These are phyloP conservation scores for Colletotrichum siamense DNA, from an alignment of 2,329 filamentous ascomycete species.

Conservation along the genomic window DNA sequence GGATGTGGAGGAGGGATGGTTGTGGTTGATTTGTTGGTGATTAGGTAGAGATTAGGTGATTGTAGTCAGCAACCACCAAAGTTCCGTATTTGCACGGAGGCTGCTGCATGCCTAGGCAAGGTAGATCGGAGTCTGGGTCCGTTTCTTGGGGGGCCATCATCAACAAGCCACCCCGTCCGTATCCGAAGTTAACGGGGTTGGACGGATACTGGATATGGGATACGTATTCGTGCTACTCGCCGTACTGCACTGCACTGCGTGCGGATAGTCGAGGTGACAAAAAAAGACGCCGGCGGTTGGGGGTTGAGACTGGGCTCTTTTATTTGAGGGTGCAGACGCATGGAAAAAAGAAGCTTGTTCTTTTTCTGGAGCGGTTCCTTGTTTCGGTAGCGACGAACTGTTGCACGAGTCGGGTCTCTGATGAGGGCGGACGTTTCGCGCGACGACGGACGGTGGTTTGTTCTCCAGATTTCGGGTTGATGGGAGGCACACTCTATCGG, in stretches of 20 bases:
- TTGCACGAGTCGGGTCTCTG: neutral
- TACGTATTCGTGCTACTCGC: neutral
- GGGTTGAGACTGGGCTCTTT: neutral
- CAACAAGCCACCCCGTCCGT: neutral
- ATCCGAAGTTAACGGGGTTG: neutral
- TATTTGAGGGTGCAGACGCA: neutral
- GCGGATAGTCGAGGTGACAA: neutral
- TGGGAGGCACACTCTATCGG: neutral
- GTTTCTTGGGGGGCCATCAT: neutral
- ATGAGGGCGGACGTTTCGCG: neutral
- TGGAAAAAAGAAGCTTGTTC: neutral
- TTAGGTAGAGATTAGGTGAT: neutral
- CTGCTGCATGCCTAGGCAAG: neutral
- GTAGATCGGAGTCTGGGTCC: neutral
- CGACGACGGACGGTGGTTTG: neutral
- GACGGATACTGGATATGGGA: neutral
- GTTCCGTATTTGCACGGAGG: neutral
- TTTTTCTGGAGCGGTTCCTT: neutral
- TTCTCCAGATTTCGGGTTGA: neutral
- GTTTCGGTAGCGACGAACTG: neutral
- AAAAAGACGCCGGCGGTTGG: neutral
- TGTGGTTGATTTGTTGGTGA: neutral
- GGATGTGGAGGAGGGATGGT: neutral
- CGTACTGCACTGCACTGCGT: neutral
- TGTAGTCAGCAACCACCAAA: neutral